Percentiles rank a stretch among this genome's conserved stretches.
These are phyloP conservation scores for Myrica gale DNA, from an alignment of 306 rosid species.

Conservation along the genomic window DNA sequence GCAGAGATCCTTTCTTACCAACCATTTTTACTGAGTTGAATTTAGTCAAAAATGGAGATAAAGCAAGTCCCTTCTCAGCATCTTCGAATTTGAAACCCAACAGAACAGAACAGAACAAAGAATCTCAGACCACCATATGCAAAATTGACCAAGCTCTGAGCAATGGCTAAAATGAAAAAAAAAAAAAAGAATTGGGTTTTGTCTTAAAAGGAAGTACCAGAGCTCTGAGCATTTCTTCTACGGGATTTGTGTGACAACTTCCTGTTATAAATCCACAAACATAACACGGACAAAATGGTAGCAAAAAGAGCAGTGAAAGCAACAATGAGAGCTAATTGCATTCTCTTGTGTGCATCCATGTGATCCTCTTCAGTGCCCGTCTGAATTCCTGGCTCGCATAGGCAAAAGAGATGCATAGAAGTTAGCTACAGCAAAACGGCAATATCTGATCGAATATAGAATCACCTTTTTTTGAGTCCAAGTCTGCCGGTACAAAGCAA, in stretches of 20 bases:
- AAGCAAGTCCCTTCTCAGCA: too few relatives aligned
- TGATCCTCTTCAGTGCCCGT: conserved; percentile 37
- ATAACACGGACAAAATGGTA: conserved; percentile 39
- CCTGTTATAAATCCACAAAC: conserved; percentile 56
- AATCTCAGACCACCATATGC: conserved; percentile 18
- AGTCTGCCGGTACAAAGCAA: conserved; percentile 22
- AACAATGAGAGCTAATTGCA: conserved; percentile 44
- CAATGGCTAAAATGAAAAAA: not conserved
- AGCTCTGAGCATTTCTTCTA: conserved; percentile 39
- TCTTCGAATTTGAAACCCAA: conserved; percentile 40
- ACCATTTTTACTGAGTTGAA: conserved; percentile 51
- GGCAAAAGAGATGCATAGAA: conserved; percentile 13
- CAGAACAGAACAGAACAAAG: conserved; percentile 27
- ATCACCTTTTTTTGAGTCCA: not conserved
- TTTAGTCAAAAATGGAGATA: conserved; percentile 55
- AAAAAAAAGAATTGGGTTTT: not conserved
- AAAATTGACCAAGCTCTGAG: conserved; percentile 11
- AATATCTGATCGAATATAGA: conserved; percentile 7
- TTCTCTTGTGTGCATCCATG: conserved; percentile 56
- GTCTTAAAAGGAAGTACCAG: conserved; percentile 31
- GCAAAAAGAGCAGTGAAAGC: conserved; percentile 47
- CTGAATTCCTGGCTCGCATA: conserved; percentile 41
- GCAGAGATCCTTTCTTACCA: conserved; percentile 58
- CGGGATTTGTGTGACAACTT: conserved; percentile 39
- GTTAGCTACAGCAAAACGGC: conserved; percentile 18